These are phyloP conservation scores for Cryptosporidium tyzzeri DNA, from an alignment of 169 alveolate species.

Conservation along the genomic window DNA sequence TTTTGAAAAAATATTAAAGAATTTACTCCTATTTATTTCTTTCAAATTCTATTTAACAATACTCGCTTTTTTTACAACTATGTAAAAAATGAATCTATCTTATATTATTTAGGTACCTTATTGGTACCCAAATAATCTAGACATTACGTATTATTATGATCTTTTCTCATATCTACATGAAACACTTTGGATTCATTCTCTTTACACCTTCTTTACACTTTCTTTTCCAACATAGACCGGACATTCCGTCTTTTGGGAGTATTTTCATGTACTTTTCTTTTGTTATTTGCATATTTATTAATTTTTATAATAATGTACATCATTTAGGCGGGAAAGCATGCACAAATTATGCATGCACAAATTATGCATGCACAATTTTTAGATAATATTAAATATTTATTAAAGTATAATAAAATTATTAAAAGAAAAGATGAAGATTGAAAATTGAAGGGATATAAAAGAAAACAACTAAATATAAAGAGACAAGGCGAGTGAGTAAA, in stretches of 20 bases:
- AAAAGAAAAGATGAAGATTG: neutral
- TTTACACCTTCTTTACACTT: neutral
- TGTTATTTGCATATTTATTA: neutral
- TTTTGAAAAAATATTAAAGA: slow-evolving; percentile 4
- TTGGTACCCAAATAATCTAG: slow-evolving; percentile 7
- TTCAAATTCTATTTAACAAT: neutral
- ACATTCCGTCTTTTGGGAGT: neutral
- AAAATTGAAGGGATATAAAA: neutral
- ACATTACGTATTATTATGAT: slow-evolving; percentile 14
- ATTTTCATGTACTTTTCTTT: neutral
- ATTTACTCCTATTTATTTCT: neutral
- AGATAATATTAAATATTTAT: neutral
- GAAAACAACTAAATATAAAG: neutral
- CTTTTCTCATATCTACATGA: neutral
- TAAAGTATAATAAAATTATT: neutral
- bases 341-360: slow-evolving; percentile 30
- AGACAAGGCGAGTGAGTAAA: neutral
- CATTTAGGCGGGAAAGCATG: slow-evolving; percentile 30
- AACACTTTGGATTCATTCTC: neutral
- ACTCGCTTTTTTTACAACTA: neutral
- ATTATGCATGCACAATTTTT: slow-evolving; percentile 26
- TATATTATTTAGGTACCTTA: neutral
- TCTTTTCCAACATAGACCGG: neutral
- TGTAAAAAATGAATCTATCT: slow-evolving; percentile 2
- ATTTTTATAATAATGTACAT: neutral